Conservation (phyloP, 495 filamentous ascomycete species). For the Hypoxylon fragiforme region DNA sequence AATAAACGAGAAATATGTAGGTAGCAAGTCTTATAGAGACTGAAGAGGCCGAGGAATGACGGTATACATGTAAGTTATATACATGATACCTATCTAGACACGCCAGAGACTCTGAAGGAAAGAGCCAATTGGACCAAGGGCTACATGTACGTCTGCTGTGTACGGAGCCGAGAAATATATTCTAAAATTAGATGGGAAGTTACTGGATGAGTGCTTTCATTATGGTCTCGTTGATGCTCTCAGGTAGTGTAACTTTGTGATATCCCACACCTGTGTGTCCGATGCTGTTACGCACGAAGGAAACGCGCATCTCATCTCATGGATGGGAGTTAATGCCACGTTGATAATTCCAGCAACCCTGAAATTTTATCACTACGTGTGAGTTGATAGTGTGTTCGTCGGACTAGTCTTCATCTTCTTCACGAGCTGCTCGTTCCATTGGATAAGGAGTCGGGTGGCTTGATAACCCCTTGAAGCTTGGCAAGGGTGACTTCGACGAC, state of each 20-base stretch:
- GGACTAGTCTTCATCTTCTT: no score
- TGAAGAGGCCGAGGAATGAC: no score
- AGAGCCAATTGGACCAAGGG: neutral
- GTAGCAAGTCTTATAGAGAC: no score
- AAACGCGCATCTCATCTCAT: neutral
- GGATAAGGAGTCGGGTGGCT: constrained; percentile 12
- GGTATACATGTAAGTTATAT: no score
- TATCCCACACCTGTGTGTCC: neutral
- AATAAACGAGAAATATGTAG: no score
- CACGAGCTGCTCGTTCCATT: constrained; percentile 24
- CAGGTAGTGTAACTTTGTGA: neutral
- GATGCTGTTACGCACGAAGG: neutral
- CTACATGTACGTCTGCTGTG: neutral
- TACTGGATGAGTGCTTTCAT: neutral
- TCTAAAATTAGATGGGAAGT: neutral
- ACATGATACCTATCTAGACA: no score
- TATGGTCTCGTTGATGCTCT: neutral
- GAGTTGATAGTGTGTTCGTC: neutral
- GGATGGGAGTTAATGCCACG: neutral
- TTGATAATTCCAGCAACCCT: neutral
- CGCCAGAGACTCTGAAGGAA: no score
- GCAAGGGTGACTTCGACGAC: constrained; percentile 69
- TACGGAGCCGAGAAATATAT: neutral
- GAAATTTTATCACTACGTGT: neutral
- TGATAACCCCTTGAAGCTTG: constrained; percentile 49